Evolutionary conservation across 768 basidiomycete genomes (phyloP), one percentile per base, ranked within the genome.

Genomic region (Lepiota venenata): DNA sequence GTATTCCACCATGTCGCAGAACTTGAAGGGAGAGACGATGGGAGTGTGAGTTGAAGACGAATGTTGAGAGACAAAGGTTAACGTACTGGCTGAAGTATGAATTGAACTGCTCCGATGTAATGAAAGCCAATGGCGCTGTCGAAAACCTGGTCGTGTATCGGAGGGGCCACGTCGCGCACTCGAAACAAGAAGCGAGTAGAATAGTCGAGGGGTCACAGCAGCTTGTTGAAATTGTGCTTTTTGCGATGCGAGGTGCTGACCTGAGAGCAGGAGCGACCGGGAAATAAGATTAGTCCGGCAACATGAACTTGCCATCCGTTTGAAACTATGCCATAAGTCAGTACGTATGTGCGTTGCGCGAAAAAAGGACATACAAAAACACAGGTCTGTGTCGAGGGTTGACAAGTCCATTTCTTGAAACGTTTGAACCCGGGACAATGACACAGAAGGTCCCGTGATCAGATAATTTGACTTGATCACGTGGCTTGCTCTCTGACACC

Each of bases 1-100:
- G 22, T 6, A 60, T 58, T 20, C 51, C 60, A 40, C 45, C 50
- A 50, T 60, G 60, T 47, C 35, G 32, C 1, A 32, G 18, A 39
- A 52, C 60, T 60, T 16, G 25, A 47, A 18, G 40, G 20, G 20
- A 16, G 35, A 2, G 32, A 32, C 2, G 3, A 32, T 8, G 8
- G 10, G 2, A 32, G 10, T 9, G 32, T 32, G 3, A 32, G 32
- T 11, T 25, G 3, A 25, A 46, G 45, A n/a, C 8, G 32, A 15
- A 27, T 29, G n/a, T 14, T 21, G 12, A 27, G 8, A 29, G 1
- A 20, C 4, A 45, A 2, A 46, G 3, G 15, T 4, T 15, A 14
- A 21, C 45, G n/a, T 29, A 54, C 52, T 45, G 47, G 44, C 16
- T 22, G 52, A 47, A 14, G 18, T 20, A 25, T 54, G 52, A 40